Evolutionary conservation across 1,284 basidiomycete genomes (phyloP).

Genomic region (Limonomyces culmigenus): DNA sequence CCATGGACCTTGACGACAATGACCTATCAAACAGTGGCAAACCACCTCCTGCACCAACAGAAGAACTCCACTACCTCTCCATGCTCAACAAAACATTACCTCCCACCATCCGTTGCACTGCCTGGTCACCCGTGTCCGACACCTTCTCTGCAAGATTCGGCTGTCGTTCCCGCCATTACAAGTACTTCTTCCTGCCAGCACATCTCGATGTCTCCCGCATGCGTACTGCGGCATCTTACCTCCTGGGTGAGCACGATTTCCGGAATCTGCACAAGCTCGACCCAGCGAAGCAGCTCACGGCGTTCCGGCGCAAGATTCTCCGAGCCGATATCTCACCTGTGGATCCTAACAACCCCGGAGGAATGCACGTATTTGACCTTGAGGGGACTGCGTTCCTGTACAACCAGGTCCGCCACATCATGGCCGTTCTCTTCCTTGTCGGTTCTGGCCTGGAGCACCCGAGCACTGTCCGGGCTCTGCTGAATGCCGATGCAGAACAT

Average conservation of each 20-base stretch:
- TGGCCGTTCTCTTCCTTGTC: constrained; percentile 83
- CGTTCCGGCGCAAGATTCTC: constrained; percentile 52
- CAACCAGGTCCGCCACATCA: constrained; percentile 95
- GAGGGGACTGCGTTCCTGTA: constrained; percentile 86
- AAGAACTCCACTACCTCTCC: constrained; percentile 65
- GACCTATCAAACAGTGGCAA: constrained; percentile 1
- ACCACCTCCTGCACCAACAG: too few species aligned
- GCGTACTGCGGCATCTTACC: constrained; percentile 52
- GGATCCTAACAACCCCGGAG: constrained; percentile 10
- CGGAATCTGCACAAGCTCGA: constrained; percentile 95
- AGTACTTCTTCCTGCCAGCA: constrained; percentile 78
- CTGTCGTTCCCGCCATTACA: constrained; percentile 86
- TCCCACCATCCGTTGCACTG: constrained; percentile 77
- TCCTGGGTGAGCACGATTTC: constrained; percentile 91
- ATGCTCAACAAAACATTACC: constrained; percentile 88
- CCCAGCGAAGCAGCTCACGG: constrained; percentile 80
- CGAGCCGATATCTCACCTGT: constrained; percentile 42
- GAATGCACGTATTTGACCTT: constrained; percentile 71
- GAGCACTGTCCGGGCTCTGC: constrained; percentile 51
- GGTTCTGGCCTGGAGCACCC: constrained; percentile 72
- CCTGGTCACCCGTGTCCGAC: constrained; percentile 82
- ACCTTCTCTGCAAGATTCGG: constrained; percentile 82
- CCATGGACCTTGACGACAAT: constrained; percentile 3
- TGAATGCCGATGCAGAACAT: constrained; percentile 38
- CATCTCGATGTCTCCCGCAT: constrained; percentile 62